Base-by-base conservation (phyloP, 345 rosid genomes). In the Corchorus capsularis region DNA sequence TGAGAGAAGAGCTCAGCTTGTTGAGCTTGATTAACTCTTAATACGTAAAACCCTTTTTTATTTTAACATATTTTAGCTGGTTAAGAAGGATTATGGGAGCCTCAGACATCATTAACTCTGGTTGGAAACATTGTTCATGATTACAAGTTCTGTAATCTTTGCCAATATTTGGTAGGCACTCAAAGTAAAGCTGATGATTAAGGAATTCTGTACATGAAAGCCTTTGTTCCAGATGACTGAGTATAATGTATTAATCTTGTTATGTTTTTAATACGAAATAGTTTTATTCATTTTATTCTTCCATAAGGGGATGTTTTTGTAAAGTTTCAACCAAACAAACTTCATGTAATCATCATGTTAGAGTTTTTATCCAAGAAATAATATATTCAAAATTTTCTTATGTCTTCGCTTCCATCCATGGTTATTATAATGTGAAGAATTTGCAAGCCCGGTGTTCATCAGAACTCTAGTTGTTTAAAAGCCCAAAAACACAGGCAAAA, bases 1-100 rank as follows among this genome's bases (percentile, higher is more conserved):
- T 60, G 92, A 90, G 84, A 90, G 92, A 79, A 91, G 91, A 80
- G 96, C 97, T 83, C 94, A 87, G 78, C 88, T 92, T 71, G 94
- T 89, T 77, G 97, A 93, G 90, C 85, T 90, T 2, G 92, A 92
- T 35, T 90, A 76, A 85, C 70, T 32, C 27, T 27, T 27, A 27
- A 27, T 27, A 27, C 27, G 0, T 1, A 27, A 27, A 27, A 39
- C 4, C 43, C 43, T 39, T 39, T 39, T 39, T 39, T 4, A 39
- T 4, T 39, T 39, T 39, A 3, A 39, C 43, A 3, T 39, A 39
- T 39, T 6, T 39, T 39, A 39, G 43, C 43, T 57, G 52, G 52
- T 60, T 45, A n/a, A 52, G 46, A 69, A 69, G 72, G 73, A 69
- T 69, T 69, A 27, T 27, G 27, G 73, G 46, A 9, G 61, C 46